Evolutionary conservation across 83 land plant species (phyloP).

Genomic region (Picea mariana): DNA sequence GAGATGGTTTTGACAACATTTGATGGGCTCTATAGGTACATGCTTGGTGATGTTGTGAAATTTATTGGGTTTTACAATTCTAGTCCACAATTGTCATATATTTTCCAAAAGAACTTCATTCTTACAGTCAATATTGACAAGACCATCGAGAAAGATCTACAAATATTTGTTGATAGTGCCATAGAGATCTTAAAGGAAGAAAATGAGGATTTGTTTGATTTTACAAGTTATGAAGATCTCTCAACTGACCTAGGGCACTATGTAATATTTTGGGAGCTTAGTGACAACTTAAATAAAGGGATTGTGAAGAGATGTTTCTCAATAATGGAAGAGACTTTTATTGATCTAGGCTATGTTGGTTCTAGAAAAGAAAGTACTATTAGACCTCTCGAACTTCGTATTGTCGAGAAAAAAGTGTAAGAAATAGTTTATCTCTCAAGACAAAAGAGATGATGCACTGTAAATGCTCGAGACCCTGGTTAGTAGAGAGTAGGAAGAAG

Average conservation of each 20-base stretch:
- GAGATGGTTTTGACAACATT: constrained; percentile 63
- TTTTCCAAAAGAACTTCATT: constrained; percentile 59
- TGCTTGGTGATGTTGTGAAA: constrained; percentile 72
- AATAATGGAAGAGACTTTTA: constrained; percentile 51
- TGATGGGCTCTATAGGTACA: constrained; percentile 71
- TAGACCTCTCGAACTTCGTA: constrained; percentile 65
- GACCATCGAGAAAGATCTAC: constrained; percentile 71
- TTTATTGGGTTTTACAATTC: constrained; percentile 66
- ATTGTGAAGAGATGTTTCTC: constrained; percentile 45
- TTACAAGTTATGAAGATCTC: constrained; percentile 58
- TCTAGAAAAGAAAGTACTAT: constrained; percentile 55
- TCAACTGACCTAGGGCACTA: constrained; percentile 67
- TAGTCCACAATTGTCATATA: constrained; percentile 64
- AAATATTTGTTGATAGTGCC: constrained; percentile 57
- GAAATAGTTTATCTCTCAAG: no score
- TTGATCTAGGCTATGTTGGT: constrained; percentile 65
- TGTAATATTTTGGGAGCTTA: constrained; percentile 74
- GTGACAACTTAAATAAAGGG: constrained; percentile 31
- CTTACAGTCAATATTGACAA: constrained; percentile 76
- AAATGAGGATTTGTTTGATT: constrained; percentile 65
- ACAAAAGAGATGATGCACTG: no score
- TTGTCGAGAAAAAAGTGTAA: constrained; percentile 20
- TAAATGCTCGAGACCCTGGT: no score
- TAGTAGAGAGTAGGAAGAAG: no score
- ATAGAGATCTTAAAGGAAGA: constrained; percentile 33